These are phyloP conservation scores for Chamaecyparis obtusa DNA, from an alignment of 75 land plant genomes.

Conservation along the genomic window DNA sequence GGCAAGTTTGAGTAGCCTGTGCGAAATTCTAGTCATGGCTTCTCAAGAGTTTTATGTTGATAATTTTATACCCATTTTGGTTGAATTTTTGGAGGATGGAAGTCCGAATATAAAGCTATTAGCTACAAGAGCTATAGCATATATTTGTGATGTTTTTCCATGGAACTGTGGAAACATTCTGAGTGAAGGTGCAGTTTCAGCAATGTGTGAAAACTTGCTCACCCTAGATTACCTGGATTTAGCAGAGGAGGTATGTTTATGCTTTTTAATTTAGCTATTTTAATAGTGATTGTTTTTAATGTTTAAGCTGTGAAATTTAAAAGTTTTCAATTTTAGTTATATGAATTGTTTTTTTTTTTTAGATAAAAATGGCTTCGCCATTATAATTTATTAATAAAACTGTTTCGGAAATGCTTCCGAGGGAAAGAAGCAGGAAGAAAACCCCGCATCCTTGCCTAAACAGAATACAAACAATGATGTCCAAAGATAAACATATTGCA, in stretches of 20 bases:
- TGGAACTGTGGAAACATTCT: conserved; percentile 8
- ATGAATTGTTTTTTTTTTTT: no score
- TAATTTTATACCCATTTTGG: conserved; percentile 19
- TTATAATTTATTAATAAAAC: no score
- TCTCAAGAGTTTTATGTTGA: conserved; percentile 16
- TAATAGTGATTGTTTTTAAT: no score
- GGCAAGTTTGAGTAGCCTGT: conserved; percentile 12
- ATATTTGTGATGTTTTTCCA: conserved; percentile 19
- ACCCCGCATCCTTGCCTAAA: no score
- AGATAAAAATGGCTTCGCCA: no score
- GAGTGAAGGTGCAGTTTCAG: conserved; percentile 11
- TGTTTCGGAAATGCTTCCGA: no score
- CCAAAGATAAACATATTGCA: no score
- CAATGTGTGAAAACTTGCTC: conserved; percentile 9
- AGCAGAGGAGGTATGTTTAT: conserved; percentile 17
- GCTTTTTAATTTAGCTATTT: no score
- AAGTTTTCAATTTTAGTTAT: no score
- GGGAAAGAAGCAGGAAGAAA: no score
- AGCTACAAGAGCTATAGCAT: conserved; percentile 19
- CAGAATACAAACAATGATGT: no score
- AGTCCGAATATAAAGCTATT: conserved; percentile 23
- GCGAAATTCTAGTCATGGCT: conserved; percentile 17
- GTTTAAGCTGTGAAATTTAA: no score
- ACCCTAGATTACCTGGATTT: conserved; percentile 20
- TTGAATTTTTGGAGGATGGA: conserved; percentile 2